Percentiles rank a stretch among this genome's conserved stretches.
Conservation (phyloP, 331 rosid species). For the Rhamnella rubrinervis region DNA sequence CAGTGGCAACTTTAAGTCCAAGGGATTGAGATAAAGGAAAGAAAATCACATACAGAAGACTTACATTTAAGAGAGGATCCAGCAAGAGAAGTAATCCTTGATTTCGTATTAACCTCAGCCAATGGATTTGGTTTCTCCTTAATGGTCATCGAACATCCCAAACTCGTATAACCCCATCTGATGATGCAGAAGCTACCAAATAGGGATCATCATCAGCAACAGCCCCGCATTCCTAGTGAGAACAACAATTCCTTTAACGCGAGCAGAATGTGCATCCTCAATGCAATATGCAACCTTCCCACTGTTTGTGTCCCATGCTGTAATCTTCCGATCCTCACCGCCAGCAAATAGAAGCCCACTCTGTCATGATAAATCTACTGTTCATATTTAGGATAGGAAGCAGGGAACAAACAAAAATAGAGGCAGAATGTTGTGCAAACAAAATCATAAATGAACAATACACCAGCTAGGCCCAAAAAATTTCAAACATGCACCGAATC, state of each 20-base stretch:
- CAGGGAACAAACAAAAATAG: not conserved
- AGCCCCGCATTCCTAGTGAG: constrained; percentile 40
- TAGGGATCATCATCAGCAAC: constrained; percentile 62
- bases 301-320: constrained; percentile 81
- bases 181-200: constrained; percentile 79
- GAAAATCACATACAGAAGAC: constrained; percentile 23
- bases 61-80: constrained; percentile 76
- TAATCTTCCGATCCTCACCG: constrained; percentile 70
- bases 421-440: not conserved
- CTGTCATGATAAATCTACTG: constrained; percentile 33
- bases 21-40: too few relatives aligned
- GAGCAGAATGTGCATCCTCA: constrained; percentile 72
- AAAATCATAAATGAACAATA: too few relatives aligned
- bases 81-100: constrained; percentile 87
- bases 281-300: constrained; percentile 74
- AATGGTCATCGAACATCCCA: constrained; percentile 95
- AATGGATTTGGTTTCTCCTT: constrained; percentile 62
- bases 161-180: constrained; percentile 78
- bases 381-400: not conserved
- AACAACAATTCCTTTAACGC: constrained; percentile 80
- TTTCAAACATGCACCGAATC: not conserved
- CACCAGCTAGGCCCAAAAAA: not conserved
- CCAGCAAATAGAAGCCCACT: constrained; percentile 76
- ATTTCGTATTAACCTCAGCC: constrained; percentile 73
- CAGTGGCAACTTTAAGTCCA: too few relatives aligned